A percentile compares a stretch with the other conserved stretches of the same genome.
phyloP scores from a whole-genome alignment of 805 yeast species.

The Ogataea corticis region DNA sequence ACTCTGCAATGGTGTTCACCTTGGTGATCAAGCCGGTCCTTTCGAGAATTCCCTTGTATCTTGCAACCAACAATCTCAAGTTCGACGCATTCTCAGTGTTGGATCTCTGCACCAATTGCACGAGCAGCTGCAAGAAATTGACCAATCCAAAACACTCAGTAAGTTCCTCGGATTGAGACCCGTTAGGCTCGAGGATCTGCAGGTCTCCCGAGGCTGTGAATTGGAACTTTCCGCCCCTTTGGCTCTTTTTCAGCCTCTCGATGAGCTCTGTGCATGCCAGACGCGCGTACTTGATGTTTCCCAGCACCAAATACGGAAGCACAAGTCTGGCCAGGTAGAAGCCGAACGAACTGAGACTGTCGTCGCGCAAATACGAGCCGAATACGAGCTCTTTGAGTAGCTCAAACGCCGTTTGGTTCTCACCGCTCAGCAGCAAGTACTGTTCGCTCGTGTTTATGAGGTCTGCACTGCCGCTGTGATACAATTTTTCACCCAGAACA shows the following conservation, averaged over 20 bases:
- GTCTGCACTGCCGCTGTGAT: constrained; percentile 34
- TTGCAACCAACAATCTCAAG: constrained; percentile 46
- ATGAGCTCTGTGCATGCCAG: constrained; percentile 42
- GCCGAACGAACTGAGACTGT: constrained; percentile 24
- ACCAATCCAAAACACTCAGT: constrained; percentile 45
- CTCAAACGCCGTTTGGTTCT: constrained; percentile 21
- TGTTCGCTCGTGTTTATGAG: constrained; percentile 30
- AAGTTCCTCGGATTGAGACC: constrained; percentile 5
- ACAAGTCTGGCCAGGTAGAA: constrained; percentile 53
- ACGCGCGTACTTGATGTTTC: constrained; percentile 63
- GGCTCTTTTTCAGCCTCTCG: constrained; percentile 26
- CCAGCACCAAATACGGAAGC: constrained; percentile 69
- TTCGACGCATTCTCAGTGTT: constrained; percentile 39
- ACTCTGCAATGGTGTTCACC: constrained; percentile 32
- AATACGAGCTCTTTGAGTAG: constrained; percentile 37
- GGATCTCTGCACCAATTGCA: constrained; percentile 54
- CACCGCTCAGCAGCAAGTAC: constrained; percentile 28
- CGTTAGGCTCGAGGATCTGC: constrained; percentile 36
- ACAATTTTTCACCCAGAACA: constrained; percentile 66
- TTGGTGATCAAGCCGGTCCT: constrained; percentile 21
- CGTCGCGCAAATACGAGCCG: constrained; percentile 35
- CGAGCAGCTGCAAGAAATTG: constrained; percentile 69
- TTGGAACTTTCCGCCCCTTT: constrained; percentile 14
- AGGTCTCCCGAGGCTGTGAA: constrained; percentile 22
- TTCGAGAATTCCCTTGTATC: constrained; percentile 30